Percentiles rank a stretch among this genome's conserved stretches.
Evolutionary conservation across 208 protist species (phyloP).

Genomic region (Leptomonas pyrrhocoris): DNA sequence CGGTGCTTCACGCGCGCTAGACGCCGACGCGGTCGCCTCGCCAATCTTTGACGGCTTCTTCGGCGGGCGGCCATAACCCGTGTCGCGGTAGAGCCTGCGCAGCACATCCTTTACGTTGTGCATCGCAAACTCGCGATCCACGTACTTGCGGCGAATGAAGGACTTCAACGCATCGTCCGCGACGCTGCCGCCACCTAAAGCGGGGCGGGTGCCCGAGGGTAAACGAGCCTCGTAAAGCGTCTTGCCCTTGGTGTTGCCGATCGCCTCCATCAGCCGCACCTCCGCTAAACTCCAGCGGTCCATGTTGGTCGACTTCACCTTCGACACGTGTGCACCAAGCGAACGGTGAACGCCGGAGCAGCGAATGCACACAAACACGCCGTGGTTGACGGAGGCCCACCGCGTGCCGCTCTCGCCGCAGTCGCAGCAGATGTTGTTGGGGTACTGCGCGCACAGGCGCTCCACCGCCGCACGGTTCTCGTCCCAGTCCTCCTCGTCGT

Average conservation of each 20-base stretch:
- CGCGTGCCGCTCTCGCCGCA: slow-evolving; percentile 79
- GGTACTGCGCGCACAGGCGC: slow-evolving; percentile 49
- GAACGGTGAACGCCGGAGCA: slow-evolving; percentile 94
- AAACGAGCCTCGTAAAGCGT: slow-evolving; percentile 62
- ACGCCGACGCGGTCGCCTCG: background rate
- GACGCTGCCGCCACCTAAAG: slow-evolving; percentile 5
- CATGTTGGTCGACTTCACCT: slow-evolving; percentile 94
- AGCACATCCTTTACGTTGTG: slow-evolving; percentile 47
- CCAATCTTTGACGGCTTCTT: background rate
- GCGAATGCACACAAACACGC: slow-evolving; percentile 93
- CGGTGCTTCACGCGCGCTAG: background rate
- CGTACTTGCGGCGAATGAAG: slow-evolving; percentile 83
- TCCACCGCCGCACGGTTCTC: slow-evolving; percentile 69
- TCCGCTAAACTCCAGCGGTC: slow-evolving; percentile 83
- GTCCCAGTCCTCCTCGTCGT: slow-evolving; percentile 64
- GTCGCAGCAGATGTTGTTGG: slow-evolving; percentile 87
- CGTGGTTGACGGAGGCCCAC: slow-evolving; percentile 91
- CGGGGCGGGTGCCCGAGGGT: slow-evolving; percentile 15
- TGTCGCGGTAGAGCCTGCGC: slow-evolving; percentile 55
- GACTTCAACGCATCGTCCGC: slow-evolving; percentile 45
- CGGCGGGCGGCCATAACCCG: slow-evolving; percentile 54
- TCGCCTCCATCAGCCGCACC: slow-evolving; percentile 65
- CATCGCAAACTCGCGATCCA: slow-evolving; percentile 61
- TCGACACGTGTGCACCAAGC: slow-evolving; percentile 92
- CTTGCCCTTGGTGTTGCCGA: slow-evolving; percentile 77